Evolutionary conservation across 495 filamentous ascomycete species (phyloP).

Genomic region (Aspergillus carlsbadensis): DNA sequence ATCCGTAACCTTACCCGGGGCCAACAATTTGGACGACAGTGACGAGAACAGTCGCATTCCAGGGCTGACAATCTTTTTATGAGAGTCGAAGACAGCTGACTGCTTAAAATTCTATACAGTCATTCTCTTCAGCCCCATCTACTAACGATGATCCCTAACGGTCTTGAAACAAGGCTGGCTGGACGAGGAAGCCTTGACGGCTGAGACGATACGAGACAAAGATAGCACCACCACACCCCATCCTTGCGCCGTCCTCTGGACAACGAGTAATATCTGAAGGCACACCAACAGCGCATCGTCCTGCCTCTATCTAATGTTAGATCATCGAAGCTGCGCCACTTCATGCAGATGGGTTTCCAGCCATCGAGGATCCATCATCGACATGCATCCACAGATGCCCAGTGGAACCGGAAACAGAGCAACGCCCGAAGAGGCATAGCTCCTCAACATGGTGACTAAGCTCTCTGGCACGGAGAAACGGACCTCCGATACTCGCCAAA

Average conservation of each 20-base stretch:
- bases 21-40: neutral
- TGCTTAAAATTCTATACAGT: neutral
- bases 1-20: neutral
- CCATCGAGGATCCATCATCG: neutral
- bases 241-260: constrained; percentile 5
- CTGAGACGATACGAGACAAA: constrained; percentile 6
- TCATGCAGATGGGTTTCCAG: neutral
- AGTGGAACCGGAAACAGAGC: neutral
- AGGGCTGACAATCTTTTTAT: neutral
- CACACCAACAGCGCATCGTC: constrained; percentile 6
- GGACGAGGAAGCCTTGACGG: neutral
- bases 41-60: neutral
- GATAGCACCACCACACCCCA: constrained; percentile 10
- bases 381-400: neutral
- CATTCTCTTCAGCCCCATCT: neutral
- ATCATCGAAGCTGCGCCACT: neutral
- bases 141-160: neutral
- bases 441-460: constrained; percentile 11
- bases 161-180: constrained; percentile 3
- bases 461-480: constrained; percentile 15
- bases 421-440: no score
- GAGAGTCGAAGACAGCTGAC: neutral
- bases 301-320: neutral
- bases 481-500: constrained; percentile 22
- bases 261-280: neutral